Base-by-base conservation (phyloP, 2,329 filamentous ascomycete genomes). In the Aspergillus tanneri region DNA sequence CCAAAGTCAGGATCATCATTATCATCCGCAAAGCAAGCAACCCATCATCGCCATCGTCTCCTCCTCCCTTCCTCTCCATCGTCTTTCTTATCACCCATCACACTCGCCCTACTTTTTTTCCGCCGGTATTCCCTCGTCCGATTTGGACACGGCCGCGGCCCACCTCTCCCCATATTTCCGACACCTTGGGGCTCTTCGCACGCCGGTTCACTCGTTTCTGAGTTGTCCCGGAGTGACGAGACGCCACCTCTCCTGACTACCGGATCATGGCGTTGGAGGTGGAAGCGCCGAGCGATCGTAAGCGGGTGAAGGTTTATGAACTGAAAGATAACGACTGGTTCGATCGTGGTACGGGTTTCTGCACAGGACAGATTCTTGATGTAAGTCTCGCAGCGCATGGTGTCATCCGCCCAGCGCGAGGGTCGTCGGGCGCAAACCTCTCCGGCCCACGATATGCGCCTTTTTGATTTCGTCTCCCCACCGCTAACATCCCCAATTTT, bases 311-410 rank as follows among this genome's bases (percentile, higher is more conserved):
- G 79, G 93, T 99, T 69, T 99, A 99, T 73, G 93, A 97, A 77
- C 82, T 99, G 64, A 90, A 89, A 71, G 90, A 96, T 75, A 96
- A 95, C 80, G 93, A 97, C 83, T 99, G 93, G 93, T 96, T 92
- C 69, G 93, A 99, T 74, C 82, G 92, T 65, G 93, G 93, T 56
- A 99, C 93, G 39, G 93, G 93, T 54, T 96, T 96, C 72, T 97
- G 93, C 71, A 88, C 84, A 51, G 90, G 91, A 39, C 80, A 84
- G 56, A 82, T 87, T 56, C 74, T 85, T 55, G 80, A 84, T 69
- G 88, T 93, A 82, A 70, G 87, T 61, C 46, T 32, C 52, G 45
- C 42, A 56, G 50, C 52, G 50, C 41, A 53, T 54, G 48, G 39
- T 49, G 43, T 48, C 46, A 34, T 47, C 46, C 39, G 25, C 21